Percentiles rank a stretch among this genome's conserved stretches.
Conservation (phyloP, 352 stramenopile genomes). For the Globisporangium lucens region DNA sequence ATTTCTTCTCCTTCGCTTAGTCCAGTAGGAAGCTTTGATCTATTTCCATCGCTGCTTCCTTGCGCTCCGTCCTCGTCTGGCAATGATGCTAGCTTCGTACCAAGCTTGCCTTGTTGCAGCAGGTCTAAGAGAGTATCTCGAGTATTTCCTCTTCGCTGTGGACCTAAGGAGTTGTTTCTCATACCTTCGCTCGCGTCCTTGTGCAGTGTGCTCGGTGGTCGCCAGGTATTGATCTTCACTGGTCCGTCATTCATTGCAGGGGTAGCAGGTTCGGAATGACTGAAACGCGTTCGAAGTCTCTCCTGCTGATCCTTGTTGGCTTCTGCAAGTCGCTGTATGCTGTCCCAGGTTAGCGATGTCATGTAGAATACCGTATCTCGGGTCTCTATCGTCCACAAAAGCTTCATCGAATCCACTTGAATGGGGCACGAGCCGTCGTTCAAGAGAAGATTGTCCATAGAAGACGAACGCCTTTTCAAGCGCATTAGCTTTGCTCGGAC, state of each 20-base stretch:
- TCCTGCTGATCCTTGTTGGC: slow-evolving; percentile 21
- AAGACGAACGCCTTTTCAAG: slow-evolving; percentile 59
- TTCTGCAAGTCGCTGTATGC: slow-evolving; percentile 41
- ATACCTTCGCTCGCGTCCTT: neutral
- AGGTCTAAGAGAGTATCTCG: slow-evolving; percentile 68
- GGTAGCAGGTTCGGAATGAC: neutral
- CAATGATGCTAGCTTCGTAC: slow-evolving; percentile 23
- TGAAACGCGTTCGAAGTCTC: neutral
- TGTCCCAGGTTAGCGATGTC: slow-evolving; percentile 51
- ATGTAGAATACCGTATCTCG: slow-evolving; percentile 74
- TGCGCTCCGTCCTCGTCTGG: slow-evolving; percentile 20
- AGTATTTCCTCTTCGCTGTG: slow-evolving; percentile 35
- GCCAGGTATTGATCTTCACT: neutral
- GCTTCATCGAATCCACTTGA: slow-evolving; percentile 78
- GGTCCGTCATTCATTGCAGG: neutral
- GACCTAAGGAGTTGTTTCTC: neutral
- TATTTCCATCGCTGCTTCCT: slow-evolving; percentile 11
- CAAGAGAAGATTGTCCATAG: slow-evolving; percentile 69
- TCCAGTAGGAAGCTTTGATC: slow-evolving; percentile 7
- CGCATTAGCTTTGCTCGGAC: slow-evolving; percentile 46
- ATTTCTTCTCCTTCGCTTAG: slow-evolving; percentile 13
- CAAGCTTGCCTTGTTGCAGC: slow-evolving; percentile 73
- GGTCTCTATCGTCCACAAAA: slow-evolving; percentile 78
- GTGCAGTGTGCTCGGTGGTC: neutral
- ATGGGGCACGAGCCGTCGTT: slow-evolving; percentile 75